Evolutionary conservation across 2,329 filamentous ascomycete species (phyloP).

Genomic region (Ilyonectria sp.): DNA sequence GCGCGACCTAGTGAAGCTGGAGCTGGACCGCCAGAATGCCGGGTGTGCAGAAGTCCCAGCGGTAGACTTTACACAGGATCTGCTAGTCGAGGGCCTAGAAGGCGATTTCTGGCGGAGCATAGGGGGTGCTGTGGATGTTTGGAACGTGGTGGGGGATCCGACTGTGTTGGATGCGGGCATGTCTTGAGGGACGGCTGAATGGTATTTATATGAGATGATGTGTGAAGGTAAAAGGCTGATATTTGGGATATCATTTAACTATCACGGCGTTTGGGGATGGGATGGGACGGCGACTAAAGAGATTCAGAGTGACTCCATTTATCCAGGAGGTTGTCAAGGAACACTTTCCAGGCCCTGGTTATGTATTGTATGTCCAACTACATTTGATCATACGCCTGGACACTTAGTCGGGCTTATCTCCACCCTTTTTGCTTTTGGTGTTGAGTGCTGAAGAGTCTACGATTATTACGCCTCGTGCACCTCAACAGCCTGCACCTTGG

Average conservation of each 20-base stretch:
- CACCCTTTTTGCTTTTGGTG: not conserved
- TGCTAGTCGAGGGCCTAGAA: conserved; percentile 42
- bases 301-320: not conserved
- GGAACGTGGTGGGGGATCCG: conserved; percentile 49
- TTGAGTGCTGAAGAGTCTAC: not conserved
- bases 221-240: not conserved
- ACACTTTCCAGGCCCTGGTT: not conserved
- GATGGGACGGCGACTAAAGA: not conserved
- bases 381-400: not conserved
- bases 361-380: conserved; percentile 22
- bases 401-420: not conserved
- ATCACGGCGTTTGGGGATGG: conserved; percentile 7
- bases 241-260: not conserved
- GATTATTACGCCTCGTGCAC: conserved; percentile 42
- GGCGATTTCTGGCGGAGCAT: conserved; percentile 48
- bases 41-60: conserved; percentile 39
- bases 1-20: conserved; percentile 50
- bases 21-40: conserved; percentile 47
- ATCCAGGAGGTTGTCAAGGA: conserved; percentile 6
- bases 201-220: not conserved
- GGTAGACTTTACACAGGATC: conserved; percentile 41
- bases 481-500: conserved; percentile 62
- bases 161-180: conserved; percentile 40
- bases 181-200: conserved; percentile 11
- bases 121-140: conserved; percentile 42